phyloP scores from a whole-genome alignment of 352 stramenopile species.

The Elongisporangium undulatum region DNA sequence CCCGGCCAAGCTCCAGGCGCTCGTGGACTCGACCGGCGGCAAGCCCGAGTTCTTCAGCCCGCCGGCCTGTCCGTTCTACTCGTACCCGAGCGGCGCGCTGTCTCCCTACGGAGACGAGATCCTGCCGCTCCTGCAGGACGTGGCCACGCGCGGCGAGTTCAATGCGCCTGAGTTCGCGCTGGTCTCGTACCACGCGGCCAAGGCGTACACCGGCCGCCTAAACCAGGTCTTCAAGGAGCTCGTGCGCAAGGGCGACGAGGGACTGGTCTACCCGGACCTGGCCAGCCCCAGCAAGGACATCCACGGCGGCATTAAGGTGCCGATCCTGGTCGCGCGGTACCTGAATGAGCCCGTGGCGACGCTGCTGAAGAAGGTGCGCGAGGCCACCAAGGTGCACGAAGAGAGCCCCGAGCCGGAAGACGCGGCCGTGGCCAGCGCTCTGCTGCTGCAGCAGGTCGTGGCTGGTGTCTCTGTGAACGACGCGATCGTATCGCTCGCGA shows the following conservation, averaged over 20 bases:
- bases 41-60: constrained; percentile 51
- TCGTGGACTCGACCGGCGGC: constrained; percentile 17
- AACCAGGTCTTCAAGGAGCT: constrained; percentile 71
- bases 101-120: constrained; percentile 69
- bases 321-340: constrained; percentile 52
- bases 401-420: constrained; percentile 40
- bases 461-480: constrained; percentile 21
- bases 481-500: constrained; percentile 30
- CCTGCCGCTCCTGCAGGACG: constrained; percentile 48
- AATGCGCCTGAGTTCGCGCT: constrained; percentile 35
- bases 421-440: constrained; percentile 36
- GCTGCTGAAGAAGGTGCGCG: constrained; percentile 38
- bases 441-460: constrained; percentile 54
- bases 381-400: constrained; percentile 55
- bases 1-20: constrained; percentile 31
- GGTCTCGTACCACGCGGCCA: constrained; percentile 46
- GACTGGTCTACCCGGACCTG: constrained; percentile 47
- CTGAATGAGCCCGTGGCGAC: constrained; percentile 21
- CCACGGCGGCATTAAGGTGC: constrained; percentile 56
- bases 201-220: constrained; percentile 48
- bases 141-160: constrained; percentile 38
- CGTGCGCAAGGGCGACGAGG: constrained; percentile 57
- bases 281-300: constrained; percentile 48
- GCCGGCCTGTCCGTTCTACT: constrained; percentile 61
- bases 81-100: constrained; percentile 41